Evolutionary conservation across 108 stramenopile genomes (phyloP).

Genomic region (Skeletonema potamos): DNA sequence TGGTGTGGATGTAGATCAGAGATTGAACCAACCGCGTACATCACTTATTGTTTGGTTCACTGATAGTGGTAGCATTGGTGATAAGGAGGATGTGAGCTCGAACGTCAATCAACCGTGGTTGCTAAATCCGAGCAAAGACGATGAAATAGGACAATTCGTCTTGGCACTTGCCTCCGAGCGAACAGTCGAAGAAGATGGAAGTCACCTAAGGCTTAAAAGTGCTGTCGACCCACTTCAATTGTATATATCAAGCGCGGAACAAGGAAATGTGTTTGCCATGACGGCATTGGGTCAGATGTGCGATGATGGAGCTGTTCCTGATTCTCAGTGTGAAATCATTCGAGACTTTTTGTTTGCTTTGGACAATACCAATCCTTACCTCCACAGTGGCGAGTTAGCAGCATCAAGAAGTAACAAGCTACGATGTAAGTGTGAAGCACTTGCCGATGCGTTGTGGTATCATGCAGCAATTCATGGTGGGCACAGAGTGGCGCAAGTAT

Average conservation of each 20-base stretch:
- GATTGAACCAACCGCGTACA: constrained; percentile 52
- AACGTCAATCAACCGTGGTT: constrained; percentile 52
- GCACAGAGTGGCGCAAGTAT: constrained; percentile 55
- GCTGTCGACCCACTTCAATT: constrained; percentile 22
- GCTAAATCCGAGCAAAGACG: constrained; percentile 11
- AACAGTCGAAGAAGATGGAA: neutral
- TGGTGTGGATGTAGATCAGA: constrained; percentile 70
- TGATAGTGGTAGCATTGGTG: neutral
- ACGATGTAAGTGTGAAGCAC: neutral
- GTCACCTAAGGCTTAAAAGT: neutral
- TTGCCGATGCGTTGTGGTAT: constrained; percentile 57
- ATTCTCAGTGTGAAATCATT: constrained; percentile 11
- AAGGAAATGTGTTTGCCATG: constrained; percentile 63
- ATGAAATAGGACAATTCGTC: constrained; percentile 70
- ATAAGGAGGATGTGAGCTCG: neutral
- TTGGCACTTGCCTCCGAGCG: constrained; percentile 57
- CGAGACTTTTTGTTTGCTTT: neutral
- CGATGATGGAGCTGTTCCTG: constrained; percentile 20
- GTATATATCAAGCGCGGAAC: constrained; percentile 58
- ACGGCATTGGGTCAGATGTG: constrained; percentile 60
- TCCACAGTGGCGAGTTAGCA: neutral
- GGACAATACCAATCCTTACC: constrained; percentile 9
- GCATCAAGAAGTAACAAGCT: neutral
- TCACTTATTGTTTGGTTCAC: constrained; percentile 78
- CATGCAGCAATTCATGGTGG: constrained; percentile 58